Percentiles rank a stretch among this genome's conserved stretches.
These are phyloP conservation scores for Botrytis squamosa DNA, from an alignment of 2,329 filamentous ascomycete genomes.

Conservation along the genomic window DNA sequence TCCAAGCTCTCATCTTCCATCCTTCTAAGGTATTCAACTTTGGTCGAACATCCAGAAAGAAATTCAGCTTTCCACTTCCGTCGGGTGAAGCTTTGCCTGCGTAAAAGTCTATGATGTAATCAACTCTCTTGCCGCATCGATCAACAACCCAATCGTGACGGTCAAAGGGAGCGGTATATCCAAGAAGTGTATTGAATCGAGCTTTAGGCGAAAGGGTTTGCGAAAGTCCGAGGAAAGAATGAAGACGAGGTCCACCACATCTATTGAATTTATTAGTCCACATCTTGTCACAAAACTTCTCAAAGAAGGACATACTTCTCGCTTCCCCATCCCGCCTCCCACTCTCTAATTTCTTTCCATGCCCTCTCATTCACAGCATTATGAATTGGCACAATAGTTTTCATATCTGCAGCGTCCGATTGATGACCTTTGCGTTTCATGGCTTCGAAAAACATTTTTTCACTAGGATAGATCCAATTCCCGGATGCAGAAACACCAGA, in stretches of 20 bases:
- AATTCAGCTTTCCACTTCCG: constrained; percentile 52
- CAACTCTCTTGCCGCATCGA: constrained; percentile 77
- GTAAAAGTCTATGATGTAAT: constrained; percentile 99
- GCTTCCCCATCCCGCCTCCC: constrained; percentile 71
- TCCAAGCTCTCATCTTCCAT: constrained; percentile 61
- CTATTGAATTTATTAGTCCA: constrained; percentile 35
- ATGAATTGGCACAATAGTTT: constrained; percentile 91
- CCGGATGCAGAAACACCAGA: constrained; percentile 67
- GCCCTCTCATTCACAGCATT: constrained; percentile 98
- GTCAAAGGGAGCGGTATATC: constrained; percentile 92
- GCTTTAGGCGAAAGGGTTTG: constrained; percentile 76
- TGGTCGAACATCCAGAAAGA: constrained; percentile 66
- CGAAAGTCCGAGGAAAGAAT: constrained; percentile 76
- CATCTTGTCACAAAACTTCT: not conserved
- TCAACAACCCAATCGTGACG: constrained; percentile 97
- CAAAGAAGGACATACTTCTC: constrained; percentile 49
- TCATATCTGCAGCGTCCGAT: constrained; percentile 73
- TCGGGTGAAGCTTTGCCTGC: constrained; percentile 56
- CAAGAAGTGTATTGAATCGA: constrained; percentile 75
- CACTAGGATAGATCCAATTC: constrained; percentile 96
- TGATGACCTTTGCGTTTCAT: constrained; percentile 88
- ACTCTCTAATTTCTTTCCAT: constrained; percentile 86
- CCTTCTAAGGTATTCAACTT: constrained; percentile 69
- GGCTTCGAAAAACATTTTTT: constrained; percentile 97
- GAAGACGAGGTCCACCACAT: constrained; percentile 76